Evolutionary conservation across 495 filamentous ascomycete genomes (phyloP).

Genomic region (Baudoinia panamericana): DNA sequence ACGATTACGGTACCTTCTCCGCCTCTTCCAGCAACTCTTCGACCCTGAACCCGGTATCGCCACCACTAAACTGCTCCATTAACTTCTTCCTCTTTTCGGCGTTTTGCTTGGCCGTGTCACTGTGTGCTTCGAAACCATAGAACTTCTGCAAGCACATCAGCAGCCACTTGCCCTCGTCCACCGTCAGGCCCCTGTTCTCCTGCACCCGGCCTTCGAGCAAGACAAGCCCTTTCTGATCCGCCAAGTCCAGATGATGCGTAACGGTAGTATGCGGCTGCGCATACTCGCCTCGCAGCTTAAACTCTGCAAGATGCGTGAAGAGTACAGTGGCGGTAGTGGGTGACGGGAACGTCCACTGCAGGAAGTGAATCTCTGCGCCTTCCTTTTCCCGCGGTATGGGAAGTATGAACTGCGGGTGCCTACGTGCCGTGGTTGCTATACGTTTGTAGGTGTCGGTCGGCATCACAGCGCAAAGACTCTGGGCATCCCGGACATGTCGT

Average conservation of each 20-base stretch:
- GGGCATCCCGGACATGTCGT: slow-evolving; percentile 55
- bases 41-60: slow-evolving; percentile 65
- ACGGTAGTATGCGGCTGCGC: slow-evolving; percentile 84
- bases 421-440: slow-evolving; percentile 53
- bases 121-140: slow-evolving; percentile 50
- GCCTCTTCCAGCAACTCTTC: slow-evolving; percentile 76
- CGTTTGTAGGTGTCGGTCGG: slow-evolving; percentile 54
- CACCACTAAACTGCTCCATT: slow-evolving; percentile 67
- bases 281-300: slow-evolving; percentile 78
- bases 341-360: slow-evolving; percentile 63
- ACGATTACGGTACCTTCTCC: slow-evolving; percentile 46
- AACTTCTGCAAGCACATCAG: slow-evolving; percentile 93
- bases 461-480: slow-evolving; percentile 70
- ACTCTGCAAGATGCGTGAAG: slow-evolving; percentile 86
- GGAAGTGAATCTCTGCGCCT: slow-evolving; percentile 72
- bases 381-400: slow-evolving; percentile 54
- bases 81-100: slow-evolving; percentile 44
- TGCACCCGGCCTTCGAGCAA: slow-evolving; percentile 72
- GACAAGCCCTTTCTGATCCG: slow-evolving; percentile 57
- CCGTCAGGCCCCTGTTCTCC: slow-evolving; percentile 60
- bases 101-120: slow-evolving; percentile 38
- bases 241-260: slow-evolving; percentile 76
- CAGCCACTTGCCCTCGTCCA: slow-evolving; percentile 72
- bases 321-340: slow-evolving; percentile 64
- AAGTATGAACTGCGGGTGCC: slow-evolving; percentile 78